These are phyloP conservation scores for Aspergillus viridinutans DNA, from an alignment of 2,329 filamentous ascomycete genomes.

Conservation along the genomic window DNA sequence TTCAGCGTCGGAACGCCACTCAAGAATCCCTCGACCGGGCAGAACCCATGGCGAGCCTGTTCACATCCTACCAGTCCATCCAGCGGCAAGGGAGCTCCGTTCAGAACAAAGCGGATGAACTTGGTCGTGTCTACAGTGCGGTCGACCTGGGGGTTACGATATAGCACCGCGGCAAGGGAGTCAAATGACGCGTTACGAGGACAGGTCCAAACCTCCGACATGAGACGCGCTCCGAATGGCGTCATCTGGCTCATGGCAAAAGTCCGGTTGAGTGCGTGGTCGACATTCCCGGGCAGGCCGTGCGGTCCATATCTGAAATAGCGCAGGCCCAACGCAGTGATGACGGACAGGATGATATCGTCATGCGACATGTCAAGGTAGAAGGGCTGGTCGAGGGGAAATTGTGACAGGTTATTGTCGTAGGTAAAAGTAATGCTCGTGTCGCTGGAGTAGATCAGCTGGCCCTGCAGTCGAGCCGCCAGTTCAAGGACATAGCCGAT, in stretches of 20 bases:
- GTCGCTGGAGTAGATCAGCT: conserved; percentile 17
- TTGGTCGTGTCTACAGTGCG: conserved; percentile 11
- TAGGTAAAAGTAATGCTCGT: conserved; percentile 46
- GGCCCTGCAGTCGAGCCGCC: conserved; percentile 57
- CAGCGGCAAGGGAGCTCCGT: conserved; percentile 25
- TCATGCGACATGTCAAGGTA: conserved; percentile 79
- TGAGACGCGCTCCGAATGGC: conserved; percentile 52
- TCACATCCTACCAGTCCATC: conserved; percentile 19
- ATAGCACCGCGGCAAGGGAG: conserved; percentile 37
- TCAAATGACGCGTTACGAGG: conserved; percentile 20
- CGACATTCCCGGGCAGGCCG: conserved; percentile 22
- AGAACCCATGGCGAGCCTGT: not conserved
- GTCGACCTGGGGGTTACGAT: conserved; percentile 24
- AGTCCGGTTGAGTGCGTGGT: conserved; percentile 38
- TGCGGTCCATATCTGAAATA: conserved; percentile 42
- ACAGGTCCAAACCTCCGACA: conserved; percentile 56
- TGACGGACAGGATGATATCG: conserved; percentile 65
- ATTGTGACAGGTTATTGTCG: conserved; percentile 58
- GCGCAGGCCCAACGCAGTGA: conserved; percentile 68
- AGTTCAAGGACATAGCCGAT: conserved; percentile 71
- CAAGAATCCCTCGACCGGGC: not conserved
- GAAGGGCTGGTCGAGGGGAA: conserved; percentile 67
- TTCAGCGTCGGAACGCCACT: not conserved
- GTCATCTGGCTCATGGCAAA: conserved; percentile 37
- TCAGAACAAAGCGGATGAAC: conserved; percentile 31